phyloP scores from a whole-genome alignment of 1,284 basidiomycete species.

The Dichomitus squalens region DNA sequence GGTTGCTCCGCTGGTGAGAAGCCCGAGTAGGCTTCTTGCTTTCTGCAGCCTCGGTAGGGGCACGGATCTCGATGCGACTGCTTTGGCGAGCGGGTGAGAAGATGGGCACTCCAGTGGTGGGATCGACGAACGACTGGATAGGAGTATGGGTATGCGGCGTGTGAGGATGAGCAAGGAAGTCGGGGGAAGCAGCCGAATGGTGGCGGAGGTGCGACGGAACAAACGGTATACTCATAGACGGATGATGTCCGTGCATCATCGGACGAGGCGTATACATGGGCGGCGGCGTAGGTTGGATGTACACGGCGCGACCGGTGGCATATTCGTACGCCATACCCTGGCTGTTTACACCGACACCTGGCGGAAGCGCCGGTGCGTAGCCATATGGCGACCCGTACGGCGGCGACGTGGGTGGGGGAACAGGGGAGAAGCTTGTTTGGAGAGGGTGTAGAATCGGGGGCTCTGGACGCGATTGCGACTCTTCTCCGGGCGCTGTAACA shows the following conservation, averaged over 20 bases:
- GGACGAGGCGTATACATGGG: slow-evolving; percentile 69
- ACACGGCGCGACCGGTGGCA: slow-evolving; percentile 76
- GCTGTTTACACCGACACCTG: slow-evolving; percentile 71
- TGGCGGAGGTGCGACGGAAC: slow-evolving; percentile 63
- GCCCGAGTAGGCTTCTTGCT: slow-evolving; percentile 37
- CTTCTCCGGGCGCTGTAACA: slow-evolving; percentile 19
- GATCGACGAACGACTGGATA: slow-evolving; percentile 61
- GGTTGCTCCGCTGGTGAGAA: slow-evolving; percentile 35
- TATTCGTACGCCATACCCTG: slow-evolving; percentile 79
- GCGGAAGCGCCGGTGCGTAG: slow-evolving; percentile 64
- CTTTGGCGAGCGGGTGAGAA: slow-evolving; percentile 75
- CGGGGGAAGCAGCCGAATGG: slow-evolving; percentile 49
- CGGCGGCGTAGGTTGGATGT: slow-evolving; percentile 58
- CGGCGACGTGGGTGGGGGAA: slow-evolving; percentile 51
- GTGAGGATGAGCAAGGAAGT: slow-evolving; percentile 58
- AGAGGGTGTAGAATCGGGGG: slow-evolving; percentile 55
- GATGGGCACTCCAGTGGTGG: slow-evolving; percentile 60
- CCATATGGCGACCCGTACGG: slow-evolving; percentile 65
- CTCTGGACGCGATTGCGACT: slow-evolving; percentile 27
- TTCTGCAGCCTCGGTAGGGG: slow-evolving; percentile 49
- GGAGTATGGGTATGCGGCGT: slow-evolving; percentile 60
- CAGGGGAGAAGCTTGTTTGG: slow-evolving; percentile 61
- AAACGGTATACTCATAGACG: slow-evolving; percentile 46
- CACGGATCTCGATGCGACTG: slow-evolving; percentile 73
- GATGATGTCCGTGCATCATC: slow-evolving; percentile 52